Evolutionary conservation across 768 basidiomycete genomes (phyloP).

Genomic region (Lactifluus rugatus): DNA sequence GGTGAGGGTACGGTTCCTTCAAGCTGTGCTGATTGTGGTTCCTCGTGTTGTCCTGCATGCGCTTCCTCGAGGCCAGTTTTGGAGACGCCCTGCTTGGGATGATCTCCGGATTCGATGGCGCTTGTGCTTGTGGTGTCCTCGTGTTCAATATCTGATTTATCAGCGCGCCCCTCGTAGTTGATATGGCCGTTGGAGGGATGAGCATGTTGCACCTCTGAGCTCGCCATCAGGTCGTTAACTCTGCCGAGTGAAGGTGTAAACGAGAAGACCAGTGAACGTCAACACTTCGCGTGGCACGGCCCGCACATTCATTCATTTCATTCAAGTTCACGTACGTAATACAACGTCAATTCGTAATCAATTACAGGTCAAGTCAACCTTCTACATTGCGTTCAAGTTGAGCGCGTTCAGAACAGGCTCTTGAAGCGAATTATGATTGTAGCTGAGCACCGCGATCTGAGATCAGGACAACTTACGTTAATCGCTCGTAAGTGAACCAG

Average conservation of each 20-base stretch:
- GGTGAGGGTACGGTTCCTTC: slow-evolving; percentile 6
- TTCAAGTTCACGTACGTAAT: not conserved
- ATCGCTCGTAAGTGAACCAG: not conserved
- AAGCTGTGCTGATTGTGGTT: slow-evolving; percentile 13
- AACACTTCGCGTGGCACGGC: slow-evolving; percentile 6
- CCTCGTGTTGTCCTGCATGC: slow-evolving; percentile 17
- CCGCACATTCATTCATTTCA: not conserved
- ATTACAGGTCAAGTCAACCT: no score
- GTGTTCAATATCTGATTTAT: slow-evolving; percentile 24
- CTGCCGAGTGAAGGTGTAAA: no score
- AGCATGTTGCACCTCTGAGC: slow-evolving; percentile 1
- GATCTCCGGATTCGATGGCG: not conserved
- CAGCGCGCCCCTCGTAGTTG: not conserved
- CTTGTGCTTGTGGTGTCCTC: slow-evolving; percentile 26
- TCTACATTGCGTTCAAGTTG: slow-evolving; percentile 37
- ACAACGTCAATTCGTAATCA: not conserved
- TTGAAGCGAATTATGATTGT: slow-evolving; percentile 69
- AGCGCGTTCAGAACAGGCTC: slow-evolving; percentile 72
- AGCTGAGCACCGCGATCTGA: slow-evolving; percentile 70
- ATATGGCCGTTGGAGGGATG: not conserved
- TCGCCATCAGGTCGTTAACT: slow-evolving; percentile 6
- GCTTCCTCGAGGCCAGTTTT: slow-evolving; percentile 6
- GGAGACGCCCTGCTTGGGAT: not conserved
- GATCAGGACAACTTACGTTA: not conserved
- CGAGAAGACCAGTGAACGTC: no score